phyloP scores from a whole-genome alignment of 2,329 filamentous ascomycete genomes.

The Herpotrichia juniperi region DNA sequence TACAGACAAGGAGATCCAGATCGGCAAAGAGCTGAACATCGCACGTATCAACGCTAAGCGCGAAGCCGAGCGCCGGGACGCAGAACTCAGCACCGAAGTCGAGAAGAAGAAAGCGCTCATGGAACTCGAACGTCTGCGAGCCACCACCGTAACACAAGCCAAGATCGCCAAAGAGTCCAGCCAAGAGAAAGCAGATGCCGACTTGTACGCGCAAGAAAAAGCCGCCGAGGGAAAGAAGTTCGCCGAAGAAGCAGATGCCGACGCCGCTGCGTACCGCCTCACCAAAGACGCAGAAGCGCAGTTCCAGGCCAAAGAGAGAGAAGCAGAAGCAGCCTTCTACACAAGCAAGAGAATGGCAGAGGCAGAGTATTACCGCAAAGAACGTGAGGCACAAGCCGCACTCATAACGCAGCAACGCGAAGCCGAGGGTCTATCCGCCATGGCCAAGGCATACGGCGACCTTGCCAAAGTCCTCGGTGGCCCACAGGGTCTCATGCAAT shows the following conservation, averaged over 20 bases:
- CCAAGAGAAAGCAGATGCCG: conserved; percentile 70
- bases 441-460: conserved; percentile 80
- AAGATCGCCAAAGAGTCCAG: conserved; percentile 70
- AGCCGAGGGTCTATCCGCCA: conserved; percentile 76
- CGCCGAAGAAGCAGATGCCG: conserved; percentile 64
- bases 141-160: conserved; percentile 78
- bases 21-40: conserved; percentile 76
- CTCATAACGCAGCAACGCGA: conserved; percentile 70
- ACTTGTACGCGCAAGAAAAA: conserved; percentile 56
- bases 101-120: conserved; percentile 78
- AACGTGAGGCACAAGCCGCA: conserved; percentile 64
- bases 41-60: conserved; percentile 76
- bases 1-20: conserved; percentile 72
- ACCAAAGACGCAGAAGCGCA: conserved; percentile 51
- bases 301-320: conserved; percentile 46
- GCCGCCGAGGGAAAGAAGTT: conserved; percentile 61
- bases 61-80: conserved; percentile 75
- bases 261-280: conserved; percentile 57
- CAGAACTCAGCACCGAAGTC: conserved; percentile 79
- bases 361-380: conserved; percentile 47
- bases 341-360: conserved; percentile 52
- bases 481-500: conserved; percentile 77
- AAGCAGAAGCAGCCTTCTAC: conserved; percentile 58
- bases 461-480: conserved; percentile 77
- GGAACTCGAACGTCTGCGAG: conserved; percentile 80